A percentile compares a stretch with the other conserved stretches of the same genome.
Evolutionary conservation across 2,329 filamentous ascomycete genomes (phyloP).

Genomic region (Neocatenulostroma microsporum): DNA sequence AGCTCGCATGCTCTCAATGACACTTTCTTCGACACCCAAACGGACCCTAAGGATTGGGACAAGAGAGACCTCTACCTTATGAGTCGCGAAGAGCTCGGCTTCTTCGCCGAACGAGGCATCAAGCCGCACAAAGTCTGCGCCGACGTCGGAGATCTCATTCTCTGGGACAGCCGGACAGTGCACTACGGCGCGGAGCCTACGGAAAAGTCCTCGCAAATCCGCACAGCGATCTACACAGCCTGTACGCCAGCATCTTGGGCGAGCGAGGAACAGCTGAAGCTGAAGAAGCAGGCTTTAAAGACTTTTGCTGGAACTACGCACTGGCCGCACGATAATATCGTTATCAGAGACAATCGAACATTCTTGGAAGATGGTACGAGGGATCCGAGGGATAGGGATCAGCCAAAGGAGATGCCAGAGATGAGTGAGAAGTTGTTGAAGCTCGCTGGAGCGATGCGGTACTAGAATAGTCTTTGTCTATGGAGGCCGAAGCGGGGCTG

Average conservation of each 20-base stretch:
- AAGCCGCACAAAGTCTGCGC: conserved; percentile 4
- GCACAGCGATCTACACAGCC: neutral
- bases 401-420: conserved; percentile 1
- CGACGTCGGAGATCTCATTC: conserved; percentile 12
- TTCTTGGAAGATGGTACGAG: conserved; percentile 2
- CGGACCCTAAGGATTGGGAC: neutral
- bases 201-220: conserved; percentile 1
- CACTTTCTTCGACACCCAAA: conserved; percentile 4
- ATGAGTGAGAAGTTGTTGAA: neutral
- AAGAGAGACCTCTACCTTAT: neutral
- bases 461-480: no score
- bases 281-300: conserved; percentile 2
- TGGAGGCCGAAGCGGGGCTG: no score
- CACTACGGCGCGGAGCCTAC: conserved; percentile 31
- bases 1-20: no score
- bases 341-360: neutral
- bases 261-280: neutral
- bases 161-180: conserved; percentile 31
- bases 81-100: neutral
- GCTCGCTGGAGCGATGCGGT: conserved; percentile 1
- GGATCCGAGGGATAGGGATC: conserved; percentile 1
- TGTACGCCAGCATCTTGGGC: no score
- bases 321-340: conserved; percentile 4
- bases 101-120: neutral
- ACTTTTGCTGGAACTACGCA: conserved; percentile 1